A percentile compares a stretch with the other conserved stretches of the same genome.
Evolutionary conservation across 176 grass and related monocot species (phyloP).

Genomic region (Oryza meridionalis): DNA sequence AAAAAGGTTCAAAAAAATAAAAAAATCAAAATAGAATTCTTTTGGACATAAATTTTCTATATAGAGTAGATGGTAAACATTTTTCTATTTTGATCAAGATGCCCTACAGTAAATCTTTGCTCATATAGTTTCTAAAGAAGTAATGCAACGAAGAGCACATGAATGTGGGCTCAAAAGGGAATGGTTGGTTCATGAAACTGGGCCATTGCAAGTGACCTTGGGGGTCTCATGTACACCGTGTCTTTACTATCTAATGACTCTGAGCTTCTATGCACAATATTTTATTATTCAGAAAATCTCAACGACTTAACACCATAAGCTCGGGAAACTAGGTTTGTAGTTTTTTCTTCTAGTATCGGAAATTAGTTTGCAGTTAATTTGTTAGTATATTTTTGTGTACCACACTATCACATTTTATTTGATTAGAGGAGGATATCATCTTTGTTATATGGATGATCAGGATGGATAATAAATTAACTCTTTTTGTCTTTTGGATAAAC

Average conservation of each 20-base stretch:
- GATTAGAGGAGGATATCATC: not conserved
- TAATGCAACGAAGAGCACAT: not conserved
- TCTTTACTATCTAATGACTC: not conserved
- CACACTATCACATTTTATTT: slow-evolving; percentile 23
- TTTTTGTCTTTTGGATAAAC: slow-evolving; percentile 41
- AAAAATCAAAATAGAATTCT: not conserved
- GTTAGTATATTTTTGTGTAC: not conserved
- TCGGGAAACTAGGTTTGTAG: not conserved
- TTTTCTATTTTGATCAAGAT: not conserved
- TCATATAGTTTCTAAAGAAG: not conserved
- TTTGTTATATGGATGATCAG: not conserved
- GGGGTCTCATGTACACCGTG: not conserved
- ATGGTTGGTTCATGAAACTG: slow-evolving; percentile 9
- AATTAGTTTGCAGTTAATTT: not conserved
- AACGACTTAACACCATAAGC: too few relatives aligned
- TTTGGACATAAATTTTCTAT: not conserved
- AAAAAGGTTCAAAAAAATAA: too few relatives aligned
- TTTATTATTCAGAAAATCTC: not conserved
- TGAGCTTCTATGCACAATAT: not conserved
- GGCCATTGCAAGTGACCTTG: not conserved
- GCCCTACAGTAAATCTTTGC: not conserved
- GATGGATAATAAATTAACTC: slow-evolving; percentile 28
- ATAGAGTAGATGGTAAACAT: not conserved
- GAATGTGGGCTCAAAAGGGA: not conserved
- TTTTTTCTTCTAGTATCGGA: not conserved